Evolutionary conservation across 2,329 filamentous ascomycete genomes (phyloP).

Genomic region (Colletotrichum sp.): DNA sequence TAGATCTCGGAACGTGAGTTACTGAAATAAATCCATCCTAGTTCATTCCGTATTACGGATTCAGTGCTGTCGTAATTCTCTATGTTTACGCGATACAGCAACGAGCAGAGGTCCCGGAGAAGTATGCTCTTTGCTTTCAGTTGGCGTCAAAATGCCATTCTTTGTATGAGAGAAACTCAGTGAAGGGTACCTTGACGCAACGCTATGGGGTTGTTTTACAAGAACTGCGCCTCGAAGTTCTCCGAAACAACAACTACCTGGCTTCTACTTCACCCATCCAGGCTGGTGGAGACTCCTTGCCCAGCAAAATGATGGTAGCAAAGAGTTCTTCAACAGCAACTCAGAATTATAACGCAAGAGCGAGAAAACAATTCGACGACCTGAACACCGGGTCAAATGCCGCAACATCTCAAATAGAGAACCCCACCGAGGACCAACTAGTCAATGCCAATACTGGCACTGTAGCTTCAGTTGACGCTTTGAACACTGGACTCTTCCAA

Average conservation of each 20-base stretch:
- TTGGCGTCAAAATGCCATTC: constrained; percentile 43
- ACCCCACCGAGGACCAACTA: neutral
- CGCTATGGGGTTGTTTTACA: constrained; percentile 46
- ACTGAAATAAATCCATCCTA: too few species aligned
- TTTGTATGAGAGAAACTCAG: constrained; percentile 40
- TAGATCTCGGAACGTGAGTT: too few species aligned
- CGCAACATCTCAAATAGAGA: neutral
- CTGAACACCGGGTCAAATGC: neutral
- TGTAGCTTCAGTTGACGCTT: constrained; percentile 1
- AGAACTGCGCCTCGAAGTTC: constrained; percentile 32
- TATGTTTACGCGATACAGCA: constrained; percentile 49
- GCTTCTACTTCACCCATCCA: neutral
- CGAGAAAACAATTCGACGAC: neutral
- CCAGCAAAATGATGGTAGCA: neutral
- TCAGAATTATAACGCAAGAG: accelerated
- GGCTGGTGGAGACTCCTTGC: neutral
- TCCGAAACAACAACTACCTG: constrained; percentile 27
- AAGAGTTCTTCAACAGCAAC: neutral
- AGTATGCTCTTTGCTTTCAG: constrained; percentile 34
- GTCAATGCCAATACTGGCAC: neutral
- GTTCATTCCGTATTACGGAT: constrained; percentile 47
- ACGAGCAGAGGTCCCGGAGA: constrained; percentile 27
- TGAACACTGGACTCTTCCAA: constrained; percentile 18
- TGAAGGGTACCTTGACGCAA: constrained; percentile 41
- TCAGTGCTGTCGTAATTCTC: constrained; percentile 47